phyloP scores from a whole-genome alignment of 2,329 filamentous ascomycete genomes.

The Neonectria faginata region DNA sequence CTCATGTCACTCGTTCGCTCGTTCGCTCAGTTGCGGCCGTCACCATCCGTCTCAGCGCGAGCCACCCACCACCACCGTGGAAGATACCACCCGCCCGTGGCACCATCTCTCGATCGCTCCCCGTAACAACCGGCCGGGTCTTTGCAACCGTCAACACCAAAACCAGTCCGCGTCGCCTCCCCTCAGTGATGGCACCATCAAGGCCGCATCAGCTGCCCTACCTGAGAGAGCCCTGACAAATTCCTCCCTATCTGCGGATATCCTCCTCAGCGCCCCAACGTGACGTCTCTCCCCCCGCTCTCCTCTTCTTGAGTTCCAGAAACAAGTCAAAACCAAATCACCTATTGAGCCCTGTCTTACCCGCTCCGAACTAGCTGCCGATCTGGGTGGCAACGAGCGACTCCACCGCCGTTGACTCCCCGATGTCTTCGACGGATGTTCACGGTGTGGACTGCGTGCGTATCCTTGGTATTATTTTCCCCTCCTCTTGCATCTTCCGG shows the following conservation, averaged over 20 bases:
- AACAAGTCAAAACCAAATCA: constrained; percentile 14
- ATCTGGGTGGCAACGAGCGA: constrained; percentile 39
- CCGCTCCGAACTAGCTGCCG: constrained; percentile 37
- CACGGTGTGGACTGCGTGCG: not conserved
- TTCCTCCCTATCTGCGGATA: not conserved
- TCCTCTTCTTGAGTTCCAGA: not conserved
- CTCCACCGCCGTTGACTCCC: constrained; percentile 17
- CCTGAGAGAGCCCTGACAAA: not conserved
- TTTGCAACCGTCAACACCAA: constrained; percentile 8
- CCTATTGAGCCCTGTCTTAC: constrained; percentile 29
- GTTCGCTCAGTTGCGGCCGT: not conserved
- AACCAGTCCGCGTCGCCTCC: constrained; percentile 1
- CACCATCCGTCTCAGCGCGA: not conserved
- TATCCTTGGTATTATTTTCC: not conserved
- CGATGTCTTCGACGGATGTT: constrained; percentile 7
- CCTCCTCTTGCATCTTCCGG: constrained; percentile 13
- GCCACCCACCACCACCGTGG: not conserved
- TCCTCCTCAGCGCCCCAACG: constrained; percentile 14
- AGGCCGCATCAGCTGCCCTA: not conserved
- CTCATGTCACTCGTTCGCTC: constrained; percentile 1
- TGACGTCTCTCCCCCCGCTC: constrained; percentile 13
- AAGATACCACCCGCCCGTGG: constrained; percentile 8
- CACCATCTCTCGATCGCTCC: constrained; percentile 18
- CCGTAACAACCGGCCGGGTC: constrained; percentile 17
- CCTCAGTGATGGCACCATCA: constrained; percentile 5